Evolutionary conservation across 208 protist genomes (phyloP).

Genomic region (Balamuthia mandrillaris): DNA sequence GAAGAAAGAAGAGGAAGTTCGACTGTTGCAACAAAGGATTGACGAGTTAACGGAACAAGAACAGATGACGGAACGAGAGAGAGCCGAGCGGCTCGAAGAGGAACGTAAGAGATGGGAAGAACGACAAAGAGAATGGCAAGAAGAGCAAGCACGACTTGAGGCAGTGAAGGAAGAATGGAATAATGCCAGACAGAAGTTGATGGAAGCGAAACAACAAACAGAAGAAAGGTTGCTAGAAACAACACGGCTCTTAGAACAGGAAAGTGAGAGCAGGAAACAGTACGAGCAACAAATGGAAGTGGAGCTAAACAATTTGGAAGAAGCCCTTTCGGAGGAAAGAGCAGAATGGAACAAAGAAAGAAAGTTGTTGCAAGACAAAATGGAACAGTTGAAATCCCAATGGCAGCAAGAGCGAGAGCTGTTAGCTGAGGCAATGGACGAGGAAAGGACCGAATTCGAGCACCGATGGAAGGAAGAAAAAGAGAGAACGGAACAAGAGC

Average conservation of each 20-base stretch:
- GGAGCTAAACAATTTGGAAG: not conserved
- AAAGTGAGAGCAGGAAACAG: not conserved
- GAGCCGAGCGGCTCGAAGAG: not conserved
- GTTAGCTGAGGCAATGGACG: too few species aligned
- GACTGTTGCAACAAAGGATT: too few species aligned
- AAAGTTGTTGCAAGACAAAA: not conserved
- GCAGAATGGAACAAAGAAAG: not conserved
- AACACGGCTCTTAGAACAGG: too few species aligned
- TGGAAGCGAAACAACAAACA: not conserved
- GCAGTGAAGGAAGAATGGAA: not conserved
- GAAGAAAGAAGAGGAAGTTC: too few species aligned
- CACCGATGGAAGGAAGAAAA: too few species aligned
- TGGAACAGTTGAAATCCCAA: not conserved
- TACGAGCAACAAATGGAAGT: not conserved
- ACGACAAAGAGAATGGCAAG: not conserved
- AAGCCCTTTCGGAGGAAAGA: not conserved
- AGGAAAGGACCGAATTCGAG: too few species aligned
- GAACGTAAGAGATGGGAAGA: not conserved
- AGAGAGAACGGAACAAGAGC: too few species aligned
- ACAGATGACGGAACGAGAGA: not conserved
- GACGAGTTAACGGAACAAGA: not conserved
- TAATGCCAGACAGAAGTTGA: not conserved
- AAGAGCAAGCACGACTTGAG: not conserved
- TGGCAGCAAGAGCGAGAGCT: too few species aligned
- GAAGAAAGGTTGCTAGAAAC: not conserved